Percentiles rank a stretch among this genome's conserved stretches.
Conservation (phyloP, 2,329 filamentous ascomycete genomes). For the Ophiostoma sp. region DNA sequence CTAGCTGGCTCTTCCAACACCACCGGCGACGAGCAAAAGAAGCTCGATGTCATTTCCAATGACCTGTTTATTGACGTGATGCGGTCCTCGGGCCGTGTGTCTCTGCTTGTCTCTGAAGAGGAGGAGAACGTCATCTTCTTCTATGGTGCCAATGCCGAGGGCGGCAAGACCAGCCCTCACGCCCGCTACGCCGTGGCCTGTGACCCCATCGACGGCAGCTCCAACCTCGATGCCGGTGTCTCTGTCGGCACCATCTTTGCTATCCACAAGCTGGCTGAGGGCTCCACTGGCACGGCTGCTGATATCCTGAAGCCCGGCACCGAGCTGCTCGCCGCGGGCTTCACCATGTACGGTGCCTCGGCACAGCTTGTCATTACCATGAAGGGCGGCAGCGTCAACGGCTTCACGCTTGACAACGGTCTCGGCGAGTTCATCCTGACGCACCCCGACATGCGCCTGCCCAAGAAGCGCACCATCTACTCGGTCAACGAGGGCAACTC, state of each 20-base stretch:
- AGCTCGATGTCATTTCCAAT: slow-evolving; percentile 98
- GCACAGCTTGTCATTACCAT: slow-evolving; percentile 96
- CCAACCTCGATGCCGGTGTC: slow-evolving; percentile 95
- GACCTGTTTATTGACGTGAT: slow-evolving; percentile 96
- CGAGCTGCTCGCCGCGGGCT: slow-evolving; percentile 89
- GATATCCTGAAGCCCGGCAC: slow-evolving; percentile 86
- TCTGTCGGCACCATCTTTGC: slow-evolving; percentile 97
- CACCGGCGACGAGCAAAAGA: slow-evolving; percentile 98
- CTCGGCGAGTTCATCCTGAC: slow-evolving; percentile 98
- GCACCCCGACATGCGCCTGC: slow-evolving; percentile 89
- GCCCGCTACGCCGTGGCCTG: slow-evolving; percentile 92
- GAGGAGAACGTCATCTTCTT: slow-evolving; percentile 92
- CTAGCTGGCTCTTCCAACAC: slow-evolving; percentile 91
- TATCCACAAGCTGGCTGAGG: slow-evolving; percentile 82
- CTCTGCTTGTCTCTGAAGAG: slow-evolving; percentile 93
- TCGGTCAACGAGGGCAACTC: slow-evolving; percentile 98
- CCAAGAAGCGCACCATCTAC: slow-evolving; percentile 78
- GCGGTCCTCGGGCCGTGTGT: slow-evolving; percentile 84
- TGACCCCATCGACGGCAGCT: slow-evolving; percentile 96
- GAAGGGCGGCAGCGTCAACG: slow-evolving; percentile 86
- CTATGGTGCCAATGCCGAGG: slow-evolving; percentile 40
- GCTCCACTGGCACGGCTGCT: slow-evolving; percentile 67
- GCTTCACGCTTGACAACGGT: slow-evolving; percentile 94
- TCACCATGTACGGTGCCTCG: slow-evolving; percentile 99
- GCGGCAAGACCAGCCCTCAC: slow-evolving; percentile 50